These are phyloP conservation scores for Xylariaceae sp. DNA, from an alignment of 2,329 filamentous ascomycete genomes.

Conservation along the genomic window DNA sequence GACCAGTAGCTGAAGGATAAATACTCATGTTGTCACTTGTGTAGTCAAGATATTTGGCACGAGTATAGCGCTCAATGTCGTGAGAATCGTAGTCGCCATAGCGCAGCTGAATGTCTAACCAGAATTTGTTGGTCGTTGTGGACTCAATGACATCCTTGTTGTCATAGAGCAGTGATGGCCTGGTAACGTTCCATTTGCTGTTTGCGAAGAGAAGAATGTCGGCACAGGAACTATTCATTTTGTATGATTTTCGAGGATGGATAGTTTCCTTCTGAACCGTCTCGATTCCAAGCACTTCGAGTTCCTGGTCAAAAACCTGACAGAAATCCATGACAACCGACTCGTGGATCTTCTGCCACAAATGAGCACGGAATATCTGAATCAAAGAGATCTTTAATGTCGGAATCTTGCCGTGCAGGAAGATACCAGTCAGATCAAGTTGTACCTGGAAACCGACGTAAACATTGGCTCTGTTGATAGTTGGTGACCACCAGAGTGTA, in stretches of 20 bases:
- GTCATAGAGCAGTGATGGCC: constrained; percentile 89
- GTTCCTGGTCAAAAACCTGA: constrained; percentile 95
- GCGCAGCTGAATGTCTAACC: constrained; percentile 92
- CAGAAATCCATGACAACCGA: constrained; percentile 99
- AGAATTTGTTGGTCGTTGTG: constrained; percentile 98
- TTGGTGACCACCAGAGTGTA: constrained; percentile 94
- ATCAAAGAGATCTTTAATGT: constrained; percentile 97
- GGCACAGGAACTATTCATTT: constrained; percentile 99
- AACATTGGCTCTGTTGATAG: constrained; percentile 92
- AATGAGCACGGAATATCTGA: constrained; percentile 97
- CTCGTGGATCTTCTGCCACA: constrained; percentile 99
- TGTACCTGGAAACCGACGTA: constrained; percentile 99
- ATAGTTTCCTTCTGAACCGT: constrained; percentile 99
- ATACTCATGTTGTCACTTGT: constrained; percentile 98
- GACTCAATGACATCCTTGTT: constrained; percentile 93
- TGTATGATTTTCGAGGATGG: constrained; percentile 98
- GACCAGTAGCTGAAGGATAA: constrained; percentile 90
- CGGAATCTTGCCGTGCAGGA: constrained; percentile 98
- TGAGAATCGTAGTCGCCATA: constrained; percentile 99
- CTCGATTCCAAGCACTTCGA: constrained; percentile 93
- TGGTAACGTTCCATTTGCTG: constrained; percentile 98
- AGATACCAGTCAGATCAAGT: constrained; percentile 94
- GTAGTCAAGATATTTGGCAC: constrained; percentile 98
- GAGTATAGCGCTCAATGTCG: constrained; percentile 95
- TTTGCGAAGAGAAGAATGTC: constrained; percentile 95